Evolutionary conservation across 140 eudicot species (phyloP), one percentile per base, ranked within the genome.

Genomic region (Ambrosia hybrid): DNA sequence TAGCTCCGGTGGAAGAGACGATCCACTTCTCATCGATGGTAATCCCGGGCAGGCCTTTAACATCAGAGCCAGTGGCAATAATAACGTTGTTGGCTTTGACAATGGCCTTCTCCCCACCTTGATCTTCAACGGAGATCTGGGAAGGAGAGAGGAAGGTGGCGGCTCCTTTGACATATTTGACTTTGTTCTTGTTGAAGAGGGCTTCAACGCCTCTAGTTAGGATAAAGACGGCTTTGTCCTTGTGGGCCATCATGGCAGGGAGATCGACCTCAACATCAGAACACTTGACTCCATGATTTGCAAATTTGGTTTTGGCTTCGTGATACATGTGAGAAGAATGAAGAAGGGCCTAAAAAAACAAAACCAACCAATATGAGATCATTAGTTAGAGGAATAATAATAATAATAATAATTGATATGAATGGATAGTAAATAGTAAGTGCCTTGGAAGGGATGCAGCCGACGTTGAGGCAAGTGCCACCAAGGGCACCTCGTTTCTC

Each of bases 401-500:
- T 30, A 30, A 30, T 30, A 30, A 30, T 30, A 30, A 1, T 30
- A 2, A 30, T 30, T 1, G 2, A 2, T 1, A 30, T 41, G 46
- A 5, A 41, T 41, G 4, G 46, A 5, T 41, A 4, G 46, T 41
- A 41, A 41, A 21, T 21, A 48, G 0, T 9, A 48, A 8, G 3
- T 48, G 37, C 67, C 67, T 62, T 64, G 0, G 68, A 64, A 39
- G 68, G 68, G 3, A 64, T 64, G 39, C 68, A 64, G 0, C 68
- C 68, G 43, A 64, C 68, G 68, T 64, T 64, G 13, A 64, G 68
- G n/a, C 68, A 64, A 15, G 68, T 64, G n/a, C 68, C 68, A 64
- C 68, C 68, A 6, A 64, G 51, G 9, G 68, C 6, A 39, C 68
- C 68, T 38, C 68, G 68, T 33, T 38, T 64, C 68, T 64, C 68